Base-by-base conservation (phyloP, 2,329 filamentous ascomycete genomes). In the Boeremia lycopersici region DNA sequence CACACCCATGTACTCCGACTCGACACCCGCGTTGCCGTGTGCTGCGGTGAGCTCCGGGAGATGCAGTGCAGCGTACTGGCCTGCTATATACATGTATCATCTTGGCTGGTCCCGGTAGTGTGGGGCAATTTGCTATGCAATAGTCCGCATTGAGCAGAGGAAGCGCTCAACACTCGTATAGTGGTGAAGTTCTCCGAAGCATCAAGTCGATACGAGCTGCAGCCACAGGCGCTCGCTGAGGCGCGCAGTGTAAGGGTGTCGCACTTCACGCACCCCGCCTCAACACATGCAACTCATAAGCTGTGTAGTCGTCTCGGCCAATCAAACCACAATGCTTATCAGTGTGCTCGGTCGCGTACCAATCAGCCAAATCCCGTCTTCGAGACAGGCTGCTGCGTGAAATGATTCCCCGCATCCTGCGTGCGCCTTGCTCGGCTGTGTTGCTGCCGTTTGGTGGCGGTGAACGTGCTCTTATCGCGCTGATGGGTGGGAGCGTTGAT, bases 391-490 rank as follows among this genome's bases (percentile, higher is more conserved):
- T 50, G 52, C 46, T 50, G 41, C 46, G 35, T 28, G 34, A 26
- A 46, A 49, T 17, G 6, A 25, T 46, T 42, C 52, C 52, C 52
- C 52, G 52, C 52, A 50, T 55, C 46, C 25, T 50, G 23, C 12
- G 33, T 15, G 30, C 51, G 31, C 33, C 35, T 23, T 48, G 35
- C 36, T 55, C 46, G 46, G 52, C 52, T 55, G 29, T 47, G 17
- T 47, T 41, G 46, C 42, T 47, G 47, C 52, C 46, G 41, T 42
- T 38, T 45, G 25, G 52, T 50, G 52, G 46, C 52, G 52, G 52
- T 55, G 52, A 55, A 55, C 26, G 46, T 55, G 52, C 36, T 46
- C 41, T 55, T 55, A 55, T 55, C 52, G 39, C 25, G n/a, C 17
- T 25, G 40, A 13, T 45, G 43, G 34, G 39, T 49, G 40, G 35